Base-by-base conservation (phyloP, 2,329 filamentous ascomycete species). In the Aspergillus brasiliensis region DNA sequence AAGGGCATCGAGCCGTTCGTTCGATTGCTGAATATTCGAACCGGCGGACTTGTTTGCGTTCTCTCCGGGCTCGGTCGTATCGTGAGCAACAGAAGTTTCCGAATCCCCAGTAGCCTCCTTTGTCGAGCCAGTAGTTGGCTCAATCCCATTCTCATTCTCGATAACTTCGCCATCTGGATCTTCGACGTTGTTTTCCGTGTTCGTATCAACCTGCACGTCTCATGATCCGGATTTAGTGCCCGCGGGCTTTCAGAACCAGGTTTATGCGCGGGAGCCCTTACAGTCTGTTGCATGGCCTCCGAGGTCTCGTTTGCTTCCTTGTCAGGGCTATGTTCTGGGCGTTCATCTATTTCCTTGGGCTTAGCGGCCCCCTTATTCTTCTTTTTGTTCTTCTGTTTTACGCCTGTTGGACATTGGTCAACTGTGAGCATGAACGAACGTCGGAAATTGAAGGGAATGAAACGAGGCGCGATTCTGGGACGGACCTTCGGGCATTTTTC, bases 1-100 rank as follows among this genome's bases (percentile, higher is more conserved):
- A 80, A 96, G 88, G 55, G 88, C 89, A 71, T 94, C 91, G 54
- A 93, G 80, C 53, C 85, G 80, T 38, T 81, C 80, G 75, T 81
- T 73, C 5, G 76, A 69, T 54, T 75, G 71, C 42, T 69, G 58
- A 25, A 63, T 53, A 54, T 68, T 62, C 21, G 65, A 53, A 11
- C 59, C 58, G 27, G 55, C 57, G 51, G 51, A 47, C 48, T 65
- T 60, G n/a, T 54, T 38, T 13, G 59, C 56, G 44, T 58, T 25
- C 52, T 62, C 34, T 47, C 51, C 46, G 27, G 49, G 47, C 27
- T 48, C 37, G 40, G 25, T 54, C 28, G 52, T 57, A 52, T 66
- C 53, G n/a, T 49, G 34, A 51, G 51, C 23, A 11, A 58, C 31
- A 46, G 34, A 17, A 38, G 25, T 37, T 58, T 38, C 21, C 59